phyloP scores from a whole-genome alignment of 306 rosid genomes.

The Quillaja saponaria region DNA sequence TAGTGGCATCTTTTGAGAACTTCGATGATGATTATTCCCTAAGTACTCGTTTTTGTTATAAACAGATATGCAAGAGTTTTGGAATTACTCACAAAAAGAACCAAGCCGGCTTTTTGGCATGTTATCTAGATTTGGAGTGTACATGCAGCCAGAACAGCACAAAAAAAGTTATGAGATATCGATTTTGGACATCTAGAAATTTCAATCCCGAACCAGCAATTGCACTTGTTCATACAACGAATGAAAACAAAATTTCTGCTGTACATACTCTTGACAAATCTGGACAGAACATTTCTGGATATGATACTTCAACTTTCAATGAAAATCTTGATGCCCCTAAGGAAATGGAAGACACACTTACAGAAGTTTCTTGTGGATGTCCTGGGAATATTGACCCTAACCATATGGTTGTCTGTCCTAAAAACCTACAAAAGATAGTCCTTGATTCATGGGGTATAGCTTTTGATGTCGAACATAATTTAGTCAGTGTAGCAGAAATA shows the following conservation, averaged over 20 bases:
- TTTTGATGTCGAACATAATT: conserved; percentile 38
- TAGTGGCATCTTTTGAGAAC: conserved; percentile 14
- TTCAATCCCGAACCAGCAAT: conserved; percentile 52
- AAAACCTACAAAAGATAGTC: conserved; percentile 31
- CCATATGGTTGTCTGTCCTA: conserved; percentile 19
- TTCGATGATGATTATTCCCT: conserved; percentile 25
- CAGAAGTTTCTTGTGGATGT: conserved; percentile 38
- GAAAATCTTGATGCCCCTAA: conserved; percentile 33
- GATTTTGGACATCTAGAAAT: conserved; percentile 75
- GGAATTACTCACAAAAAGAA: conserved; percentile 74
- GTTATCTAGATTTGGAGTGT: conserved; percentile 76
- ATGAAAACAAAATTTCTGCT: conserved; percentile 39
- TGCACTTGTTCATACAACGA: conserved; percentile 35
- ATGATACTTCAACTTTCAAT: conserved; percentile 32
- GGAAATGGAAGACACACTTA: conserved; percentile 33
- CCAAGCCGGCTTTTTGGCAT: conserved; percentile 59
- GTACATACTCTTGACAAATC: conserved; percentile 36
- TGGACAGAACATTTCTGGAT: conserved; percentile 31
- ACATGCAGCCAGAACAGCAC: conserved; percentile 65
- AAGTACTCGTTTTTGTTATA: conserved; percentile 25
- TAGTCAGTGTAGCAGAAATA: conserved; percentile 39
- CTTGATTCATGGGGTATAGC: conserved; percentile 34
- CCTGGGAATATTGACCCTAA: conserved; percentile 39
- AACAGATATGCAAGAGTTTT: conserved; percentile 72
- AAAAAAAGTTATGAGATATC: conserved; percentile 53